Evolutionary conservation across 2,329 filamentous ascomycete species (phyloP).

Genomic region (Calonectria henricotiae): DNA sequence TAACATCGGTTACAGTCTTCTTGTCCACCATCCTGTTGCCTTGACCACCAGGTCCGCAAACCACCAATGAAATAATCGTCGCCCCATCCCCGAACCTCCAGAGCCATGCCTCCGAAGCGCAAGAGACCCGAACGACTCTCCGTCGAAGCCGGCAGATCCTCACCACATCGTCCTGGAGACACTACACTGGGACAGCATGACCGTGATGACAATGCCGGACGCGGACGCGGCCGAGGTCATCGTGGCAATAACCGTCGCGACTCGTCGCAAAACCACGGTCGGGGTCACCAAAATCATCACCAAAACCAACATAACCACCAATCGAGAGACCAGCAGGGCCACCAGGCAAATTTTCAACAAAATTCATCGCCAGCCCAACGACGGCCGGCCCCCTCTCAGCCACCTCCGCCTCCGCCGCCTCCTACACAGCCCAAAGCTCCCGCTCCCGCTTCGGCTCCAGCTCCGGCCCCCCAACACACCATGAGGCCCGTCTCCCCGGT

Average conservation of each 20-base stretch:
- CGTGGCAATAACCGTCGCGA: conserved; percentile 70
- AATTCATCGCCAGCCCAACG: conserved; percentile 48
- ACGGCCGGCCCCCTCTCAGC: conserved; percentile 46
- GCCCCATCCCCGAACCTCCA: conserved; percentile 41
- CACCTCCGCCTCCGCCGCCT: conserved; percentile 43
- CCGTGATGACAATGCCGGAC: conserved; percentile 66
- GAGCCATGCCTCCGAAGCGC: conserved; percentile 72
- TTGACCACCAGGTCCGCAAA: conserved; percentile 26
- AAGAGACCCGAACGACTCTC: conserved; percentile 71
- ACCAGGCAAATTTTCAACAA: conserved; percentile 23
- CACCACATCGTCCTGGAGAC: conserved; percentile 76
- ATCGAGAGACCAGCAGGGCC: conserved; percentile 12
- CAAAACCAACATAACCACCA: conserved; percentile 34
- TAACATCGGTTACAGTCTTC: conserved; percentile 38
- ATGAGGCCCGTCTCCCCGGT: conserved; percentile 56
- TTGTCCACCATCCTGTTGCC: conserved; percentile 19
- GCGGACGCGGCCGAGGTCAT: conserved; percentile 66
- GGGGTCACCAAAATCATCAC: conserved; percentile 50
- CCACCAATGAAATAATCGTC: conserved; percentile 58
- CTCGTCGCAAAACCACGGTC: conserved; percentile 61
- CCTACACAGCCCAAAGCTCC: conserved; percentile 32
- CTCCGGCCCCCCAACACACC: conserved; percentile 40
- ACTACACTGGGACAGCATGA: conserved; percentile 73
- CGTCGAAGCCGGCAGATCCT: conserved; percentile 69
- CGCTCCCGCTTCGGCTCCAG: conserved; percentile 11